Evolutionary conservation across 2,329 filamentous ascomycete genomes (phyloP).

Genomic region (Colletotrichum coccodes): DNA sequence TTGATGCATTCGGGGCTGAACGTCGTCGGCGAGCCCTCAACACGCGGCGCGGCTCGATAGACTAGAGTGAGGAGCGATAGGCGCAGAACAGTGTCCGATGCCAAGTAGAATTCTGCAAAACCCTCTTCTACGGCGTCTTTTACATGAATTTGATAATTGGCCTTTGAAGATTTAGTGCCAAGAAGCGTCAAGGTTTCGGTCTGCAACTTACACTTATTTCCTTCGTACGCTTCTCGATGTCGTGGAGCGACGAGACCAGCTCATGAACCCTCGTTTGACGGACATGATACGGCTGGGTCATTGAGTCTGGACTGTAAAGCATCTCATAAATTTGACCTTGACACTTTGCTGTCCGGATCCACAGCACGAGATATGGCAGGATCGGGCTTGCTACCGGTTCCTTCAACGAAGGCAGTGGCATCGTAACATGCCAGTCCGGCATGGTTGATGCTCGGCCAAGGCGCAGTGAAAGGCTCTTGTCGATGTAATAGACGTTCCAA

Average conservation of each 20-base stretch:
- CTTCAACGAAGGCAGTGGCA: conserved; percentile 26
- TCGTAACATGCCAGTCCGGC: conserved; percentile 67
- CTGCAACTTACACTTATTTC: conserved; percentile 27
- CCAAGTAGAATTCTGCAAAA: conserved; percentile 47
- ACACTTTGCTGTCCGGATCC: conserved; percentile 60
- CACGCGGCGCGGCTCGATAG: conserved; percentile 51
- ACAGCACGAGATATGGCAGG: conserved; percentile 52
- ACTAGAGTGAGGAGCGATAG: conserved; percentile 53
- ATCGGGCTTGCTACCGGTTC: conserved; percentile 32
- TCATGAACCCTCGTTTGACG: conserved; percentile 45
- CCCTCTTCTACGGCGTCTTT: conserved; percentile 31
- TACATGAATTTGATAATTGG: background rate
- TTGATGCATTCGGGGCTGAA: conserved; percentile 55
- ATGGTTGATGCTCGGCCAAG: conserved; percentile 64
- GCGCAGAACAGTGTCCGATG: conserved; percentile 53
- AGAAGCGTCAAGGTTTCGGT: background rate
- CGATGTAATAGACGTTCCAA: conserved; percentile 67
- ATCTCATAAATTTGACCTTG: conserved; percentile 66
- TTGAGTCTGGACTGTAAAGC: conserved; percentile 58
- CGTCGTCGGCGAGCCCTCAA: conserved; percentile 41
- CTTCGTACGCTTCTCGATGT: conserved; percentile 41
- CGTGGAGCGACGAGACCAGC: conserved; percentile 44
- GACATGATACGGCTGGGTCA: conserved; percentile 45
- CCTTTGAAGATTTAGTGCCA: background rate
- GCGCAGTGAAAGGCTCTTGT: conserved; percentile 65